Evolutionary conservation across 78 protist genomes (phyloP), one percentile per base, ranked within the genome.

Genomic region (Dictyostelium purpureum): DNA sequence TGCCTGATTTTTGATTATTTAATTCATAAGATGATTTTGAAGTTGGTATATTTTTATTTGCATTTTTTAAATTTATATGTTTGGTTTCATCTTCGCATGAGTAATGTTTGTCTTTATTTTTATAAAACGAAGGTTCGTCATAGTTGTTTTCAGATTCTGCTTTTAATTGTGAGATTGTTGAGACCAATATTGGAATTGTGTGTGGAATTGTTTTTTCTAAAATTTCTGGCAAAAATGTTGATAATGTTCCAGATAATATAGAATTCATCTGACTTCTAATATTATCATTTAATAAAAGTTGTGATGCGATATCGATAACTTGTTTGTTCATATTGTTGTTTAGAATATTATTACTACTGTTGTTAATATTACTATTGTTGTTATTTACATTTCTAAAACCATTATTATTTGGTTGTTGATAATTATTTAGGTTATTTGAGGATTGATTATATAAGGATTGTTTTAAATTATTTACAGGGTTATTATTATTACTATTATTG

Each of bases 161-260:
- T 35, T 85, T 70, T 31, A 73, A 31, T 37, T 35, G 26, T 11
- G 80, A 73, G 24, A 85, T 85, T 1, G 92, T 73, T 26, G 92
- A 75, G 0, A 85, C 80, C 2, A 85, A 45, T 24, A 85, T 45
- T 31, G 92, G 92, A 47, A 85, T 85, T 2, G 92, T 73, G 35
- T 73, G 66, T 3, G 92, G 92, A 6, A 85, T 73, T 2, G 92
- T 85, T 40, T 77, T 43, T 42, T 85, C 69, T 18, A 85, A 71
- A n/a, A 85, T 85, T 4, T 54, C 33, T 61, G 92, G 92, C 73
- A 85, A 35, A 47, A 56, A 61, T 28, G 63, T 43, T 18, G 66
- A 18, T 28, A 85, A 61, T 19, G 92, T 61, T 12, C 40, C 33
- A 4, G 83, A 42, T 45, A 85, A n/a, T 21, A 85, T n/a, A 47